Base-by-base conservation (phyloP, 1,139 yeast species). In the Debaryomyces coudertii region DNA sequence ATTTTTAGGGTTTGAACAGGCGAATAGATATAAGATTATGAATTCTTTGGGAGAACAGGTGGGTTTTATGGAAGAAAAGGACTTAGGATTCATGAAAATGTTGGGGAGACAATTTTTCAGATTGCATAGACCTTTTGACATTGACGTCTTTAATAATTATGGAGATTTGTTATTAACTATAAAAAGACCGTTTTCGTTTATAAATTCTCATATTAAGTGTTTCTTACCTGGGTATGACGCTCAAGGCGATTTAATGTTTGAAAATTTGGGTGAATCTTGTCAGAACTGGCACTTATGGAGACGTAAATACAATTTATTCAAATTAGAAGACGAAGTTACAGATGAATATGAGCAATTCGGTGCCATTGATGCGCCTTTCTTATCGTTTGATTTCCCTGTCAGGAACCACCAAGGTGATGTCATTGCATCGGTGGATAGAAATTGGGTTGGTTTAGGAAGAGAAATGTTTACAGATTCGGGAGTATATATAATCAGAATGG, bases 211-310 rank as follows among this genome's bases (percentile, higher is more conserved):
- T 58, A 88, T 93, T 55, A 86, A 86, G 60, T 82, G 88, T 2
- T 73, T 76, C 29, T 64, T 87, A 40, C 96, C 96, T 0, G 78
- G 80, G 0, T 63, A 63, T 39, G 77, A 73, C 50, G 57, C 57
- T 8, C 52, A 63, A 30, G 72, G 74, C 41, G 55, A 65, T 33
- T 56, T 67, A 7, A 70, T 75, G 53, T 62, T 66, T 49, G 87
- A 83, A 37, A 64, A 76, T 1, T 71, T 92, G 29, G 98, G 98
- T 0, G 97, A 92, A 61, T 80, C 90, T 27, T 82, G 87, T 6
- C 98, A 93, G 65, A 84, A 87, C 54, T 93, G 97, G 97, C 98
- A 92, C 68, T 71, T 86, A 43, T 90, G 96, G 96, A 79, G 98
- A 60, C 75, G 98, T 47, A 71, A 85, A 44, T 93, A 93, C 64